phyloP scores from a whole-genome alignment of 2,329 filamentous ascomycete genomes.

The Alternaria longipes region DNA sequence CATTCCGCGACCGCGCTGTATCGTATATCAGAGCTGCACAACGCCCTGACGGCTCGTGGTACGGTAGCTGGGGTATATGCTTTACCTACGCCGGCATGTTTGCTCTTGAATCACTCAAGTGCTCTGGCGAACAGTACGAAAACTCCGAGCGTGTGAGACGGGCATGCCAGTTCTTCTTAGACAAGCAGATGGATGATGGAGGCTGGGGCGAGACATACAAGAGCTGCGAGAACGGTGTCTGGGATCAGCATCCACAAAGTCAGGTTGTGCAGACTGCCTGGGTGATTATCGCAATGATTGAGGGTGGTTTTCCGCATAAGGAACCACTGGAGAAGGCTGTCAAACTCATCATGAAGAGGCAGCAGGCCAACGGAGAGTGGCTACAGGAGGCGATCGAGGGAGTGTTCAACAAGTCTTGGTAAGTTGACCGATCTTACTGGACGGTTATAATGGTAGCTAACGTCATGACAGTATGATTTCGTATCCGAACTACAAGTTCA shows the following conservation, averaged over 20 bases:
- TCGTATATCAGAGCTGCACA: conserved; percentile 85
- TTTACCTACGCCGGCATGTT: conserved; percentile 99
- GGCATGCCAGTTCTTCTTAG: conserved; percentile 86
- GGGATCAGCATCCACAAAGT: conserved; percentile 78
- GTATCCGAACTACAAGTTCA: conserved; percentile 99
- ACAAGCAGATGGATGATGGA: conserved; percentile 85
- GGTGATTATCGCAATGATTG: conserved; percentile 82
- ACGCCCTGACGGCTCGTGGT: conserved; percentile 88
- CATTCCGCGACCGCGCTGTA: conserved; percentile 77
- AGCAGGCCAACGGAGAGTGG: conserved; percentile 93
- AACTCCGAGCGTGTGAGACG: conserved; percentile 75
- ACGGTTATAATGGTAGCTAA: conserved; percentile 17
- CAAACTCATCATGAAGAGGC: conserved; percentile 82
- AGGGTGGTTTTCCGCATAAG: conserved; percentile 80
- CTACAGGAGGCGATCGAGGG: conserved; percentile 94
- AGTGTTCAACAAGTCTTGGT: conserved; percentile 98
- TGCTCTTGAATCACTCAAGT: conserved; percentile 84
- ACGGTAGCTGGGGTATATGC: conserved; percentile 97
- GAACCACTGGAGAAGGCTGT: conserved; percentile 78
- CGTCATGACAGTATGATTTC: conserved; percentile 79
- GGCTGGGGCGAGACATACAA: conserved; percentile 97
- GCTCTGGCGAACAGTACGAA: conserved; percentile 80
- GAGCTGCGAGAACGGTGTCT: conserved; percentile 80
- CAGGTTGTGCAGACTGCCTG: conserved; percentile 96
- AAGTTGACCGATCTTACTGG: conserved; percentile 46